Percentiles rank a stretch among this genome's conserved stretches.
These are phyloP conservation scores for Pyrrhoderma noxium DNA, from an alignment of 1,284 basidiomycete species.

Conservation along the genomic window DNA sequence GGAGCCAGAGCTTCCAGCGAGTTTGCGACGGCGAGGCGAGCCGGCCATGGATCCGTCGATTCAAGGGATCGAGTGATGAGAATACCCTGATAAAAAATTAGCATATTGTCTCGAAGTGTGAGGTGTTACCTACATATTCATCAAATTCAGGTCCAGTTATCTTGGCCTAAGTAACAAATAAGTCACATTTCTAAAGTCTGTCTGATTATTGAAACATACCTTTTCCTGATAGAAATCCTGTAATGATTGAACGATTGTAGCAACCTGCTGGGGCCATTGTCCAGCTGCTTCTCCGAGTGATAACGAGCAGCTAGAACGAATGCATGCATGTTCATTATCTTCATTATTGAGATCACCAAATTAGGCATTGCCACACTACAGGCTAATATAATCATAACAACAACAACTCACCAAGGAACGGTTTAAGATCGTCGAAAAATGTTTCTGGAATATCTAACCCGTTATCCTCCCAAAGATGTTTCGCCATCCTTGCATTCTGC, in stretches of 20 bases:
- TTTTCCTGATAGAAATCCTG: slow-evolving; percentile 80
- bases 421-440: slow-evolving; percentile 59
- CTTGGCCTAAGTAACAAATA: slow-evolving; percentile 50
- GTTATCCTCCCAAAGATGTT: slow-evolving; percentile 92
- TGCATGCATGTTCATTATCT: slow-evolving; percentile 81
- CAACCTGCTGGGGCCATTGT: slow-evolving; percentile 65
- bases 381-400: too few relatives aligned
- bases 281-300: slow-evolving; percentile 77
- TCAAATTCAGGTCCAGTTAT: slow-evolving; percentile 87
- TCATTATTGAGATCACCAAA: slow-evolving; percentile 8
- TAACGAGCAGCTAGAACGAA: slow-evolving; percentile 65
- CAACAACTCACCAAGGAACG: slow-evolving; percentile 56
- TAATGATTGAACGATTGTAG: slow-evolving; percentile 41
- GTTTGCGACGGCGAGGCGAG: slow-evolving; percentile 71
- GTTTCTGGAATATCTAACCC: slow-evolving; percentile 81
- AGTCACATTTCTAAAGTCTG: slow-evolving; percentile 11
- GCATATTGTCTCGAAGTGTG: not conserved
- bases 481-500: slow-evolving; percentile 81
- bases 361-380: too few relatives aligned
- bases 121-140: slow-evolving; percentile 56
- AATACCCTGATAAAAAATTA: slow-evolving; percentile 64
- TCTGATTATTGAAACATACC: slow-evolving; percentile 29
- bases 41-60: slow-evolving; percentile 87
- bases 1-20: slow-evolving; percentile 70
- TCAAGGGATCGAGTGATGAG: slow-evolving; percentile 86